Evolutionary conservation across 495 filamentous ascomycete species (phyloP), one percentile per base, ranked within the genome.

Genomic region (Physcia stellaris): DNA sequence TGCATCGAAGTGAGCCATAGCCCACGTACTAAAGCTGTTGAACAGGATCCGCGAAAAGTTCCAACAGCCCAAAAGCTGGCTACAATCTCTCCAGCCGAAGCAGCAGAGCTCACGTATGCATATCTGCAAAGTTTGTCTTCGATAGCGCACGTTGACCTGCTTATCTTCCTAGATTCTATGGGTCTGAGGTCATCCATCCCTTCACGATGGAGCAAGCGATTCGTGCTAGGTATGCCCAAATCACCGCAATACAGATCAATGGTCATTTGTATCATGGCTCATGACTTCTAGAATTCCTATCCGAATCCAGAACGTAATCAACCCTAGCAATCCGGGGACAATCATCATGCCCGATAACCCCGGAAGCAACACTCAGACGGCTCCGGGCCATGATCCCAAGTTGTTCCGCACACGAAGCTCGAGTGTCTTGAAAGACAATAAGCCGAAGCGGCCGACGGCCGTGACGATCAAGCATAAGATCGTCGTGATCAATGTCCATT

Each of bases 161-260:
- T n/a, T n/a, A n/a, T n/a, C n/a, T n/a, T n/a, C n/a, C n/a, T n/a
- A n/a, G n/a, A 7, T 94, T 90, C 52, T 93, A 92, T 55, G 86
- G 86, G 45, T 86, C 83, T 13, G 85, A 93, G 56, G 90, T 98
- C 47, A 95, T 98, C 46, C 90, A 98, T 51, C 90, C 90, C 35
- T 80, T 94, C 52, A 98, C 90, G 38, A 96, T 98, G 84, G 86
- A 98, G 60, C 90, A 95, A 55, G 90, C 90, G 35, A 94, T 96
- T 56, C 81, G 77, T 35, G 86, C 88, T 2, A n/a, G n/a, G n/a
- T n/a, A n/a, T n/a, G n/a, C n/a, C n/a, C n/a, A n/a, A n/a, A n/a
- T n/a, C n/a, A n/a, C n/a, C n/a, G n/a, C n/a, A n/a, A n/a, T n/a
- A n/a, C n/a, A n/a, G n/a, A n/a, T n/a, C n/a, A n/a, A n/a, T n/a